Evolutionary conservation across 2,329 filamentous ascomycete species (phyloP).

Genomic region (Neurospora sp.): DNA sequence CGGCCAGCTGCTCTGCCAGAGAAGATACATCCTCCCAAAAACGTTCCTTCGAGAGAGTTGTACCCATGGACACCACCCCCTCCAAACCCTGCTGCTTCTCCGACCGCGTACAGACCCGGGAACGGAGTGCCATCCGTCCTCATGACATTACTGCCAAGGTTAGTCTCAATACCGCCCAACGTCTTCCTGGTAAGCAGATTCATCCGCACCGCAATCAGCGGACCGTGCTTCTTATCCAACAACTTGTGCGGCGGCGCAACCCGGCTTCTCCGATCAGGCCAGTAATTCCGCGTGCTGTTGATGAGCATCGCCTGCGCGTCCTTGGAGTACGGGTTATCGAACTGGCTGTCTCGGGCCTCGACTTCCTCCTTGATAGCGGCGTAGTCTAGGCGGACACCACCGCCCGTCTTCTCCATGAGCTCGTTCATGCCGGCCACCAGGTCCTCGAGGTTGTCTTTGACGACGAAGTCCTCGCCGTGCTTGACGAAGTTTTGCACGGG

Average conservation of each 20-base stretch:
- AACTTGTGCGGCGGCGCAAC: slow-evolving; percentile 45
- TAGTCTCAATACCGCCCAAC: slow-evolving; percentile 50
- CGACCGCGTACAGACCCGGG: slow-evolving; percentile 48
- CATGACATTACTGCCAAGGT: slow-evolving; percentile 47
- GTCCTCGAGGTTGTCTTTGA: slow-evolving; percentile 44
- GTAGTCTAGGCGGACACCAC: slow-evolving; percentile 39
- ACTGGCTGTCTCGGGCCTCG: slow-evolving; percentile 44
- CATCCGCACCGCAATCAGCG: slow-evolving; percentile 50
- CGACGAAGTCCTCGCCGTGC: slow-evolving; percentile 49
- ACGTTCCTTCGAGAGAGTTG: slow-evolving; percentile 52
- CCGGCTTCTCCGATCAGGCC: slow-evolving; percentile 41
- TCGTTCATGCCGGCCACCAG: slow-evolving; percentile 51
- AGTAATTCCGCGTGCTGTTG: slow-evolving; percentile 45
- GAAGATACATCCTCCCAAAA: slow-evolving; percentile 54
- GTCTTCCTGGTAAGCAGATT: slow-evolving; percentile 54
- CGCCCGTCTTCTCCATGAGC: slow-evolving; percentile 34
- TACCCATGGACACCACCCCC: slow-evolving; percentile 55
- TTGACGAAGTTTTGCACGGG: slow-evolving; percentile 50
- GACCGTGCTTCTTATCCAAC: slow-evolving; percentile 43
- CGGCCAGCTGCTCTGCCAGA: slow-evolving; percentile 47
- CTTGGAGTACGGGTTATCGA: slow-evolving; percentile 47
- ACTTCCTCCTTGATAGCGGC: slow-evolving; percentile 36
- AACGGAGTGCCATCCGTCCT: slow-evolving; percentile 37
- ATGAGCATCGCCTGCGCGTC: slow-evolving; percentile 55
- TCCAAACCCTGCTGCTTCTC: slow-evolving; percentile 51